These are phyloP conservation scores for Verticillium albo-atrum DNA, from an alignment of 2,329 filamentous ascomycete genomes.

Conservation along the genomic window DNA sequence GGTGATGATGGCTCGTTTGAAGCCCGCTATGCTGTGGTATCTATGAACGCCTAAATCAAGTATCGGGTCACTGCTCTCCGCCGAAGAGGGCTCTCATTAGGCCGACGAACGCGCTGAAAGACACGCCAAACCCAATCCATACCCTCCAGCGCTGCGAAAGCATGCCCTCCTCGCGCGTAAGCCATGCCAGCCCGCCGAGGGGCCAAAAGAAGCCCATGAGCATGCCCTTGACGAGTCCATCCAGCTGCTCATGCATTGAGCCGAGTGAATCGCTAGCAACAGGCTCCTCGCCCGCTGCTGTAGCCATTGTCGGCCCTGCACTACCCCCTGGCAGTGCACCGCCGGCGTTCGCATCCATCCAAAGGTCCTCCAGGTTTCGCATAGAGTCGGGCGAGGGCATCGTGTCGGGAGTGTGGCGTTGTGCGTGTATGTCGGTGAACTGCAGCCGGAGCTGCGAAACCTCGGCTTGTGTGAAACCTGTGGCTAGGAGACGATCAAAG, in stretches of 20 bases:
- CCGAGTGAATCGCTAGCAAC: slow-evolving; percentile 44
- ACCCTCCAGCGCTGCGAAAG: slow-evolving; percentile 81
- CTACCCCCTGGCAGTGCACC: slow-evolving; percentile 28
- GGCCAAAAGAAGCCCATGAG: slow-evolving; percentile 95
- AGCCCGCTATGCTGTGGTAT: background rate
- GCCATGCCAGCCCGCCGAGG: slow-evolving; percentile 78
- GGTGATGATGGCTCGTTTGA: background rate
- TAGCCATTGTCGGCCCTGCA: slow-evolving; percentile 27
- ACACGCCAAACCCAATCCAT: slow-evolving; percentile 79
- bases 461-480: slow-evolving; percentile 80
- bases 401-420: slow-evolving; percentile 79
- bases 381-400: slow-evolving; percentile 78
- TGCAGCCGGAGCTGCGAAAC: slow-evolving; percentile 81
- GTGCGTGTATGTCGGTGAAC: slow-evolving; percentile 79
- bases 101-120: slow-evolving; percentile 46
- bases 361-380: slow-evolving; percentile 77
- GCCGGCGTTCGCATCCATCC: slow-evolving; percentile 69
- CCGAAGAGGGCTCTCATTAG: slow-evolving; percentile 28
- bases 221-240: slow-evolving; percentile 84
- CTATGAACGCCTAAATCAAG: background rate
- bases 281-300: slow-evolving; percentile 28
- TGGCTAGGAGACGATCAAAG: slow-evolving; percentile 78
- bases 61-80: slow-evolving; percentile 10
- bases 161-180: slow-evolving; percentile 80
- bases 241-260: slow-evolving; percentile 56